These are phyloP conservation scores for Boletus semigastroideus DNA, from an alignment of 1,284 basidiomycete species.

Conservation along the genomic window DNA sequence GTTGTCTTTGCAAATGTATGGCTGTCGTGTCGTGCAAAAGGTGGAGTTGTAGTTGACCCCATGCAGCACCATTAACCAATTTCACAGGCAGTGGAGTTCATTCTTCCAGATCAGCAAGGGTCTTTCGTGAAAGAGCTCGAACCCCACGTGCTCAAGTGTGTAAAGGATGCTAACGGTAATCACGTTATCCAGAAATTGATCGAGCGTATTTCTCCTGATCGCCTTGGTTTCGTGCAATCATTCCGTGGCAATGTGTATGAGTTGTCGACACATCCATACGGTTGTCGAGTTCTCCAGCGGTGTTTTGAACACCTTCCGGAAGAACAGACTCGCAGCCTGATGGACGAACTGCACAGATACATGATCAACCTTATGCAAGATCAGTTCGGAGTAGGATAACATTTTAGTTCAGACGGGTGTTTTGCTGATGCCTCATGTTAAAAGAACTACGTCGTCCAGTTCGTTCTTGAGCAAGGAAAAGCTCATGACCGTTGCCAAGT, in stretches of 20 bases:
- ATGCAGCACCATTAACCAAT: constrained; percentile 5
- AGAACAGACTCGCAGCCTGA: constrained; percentile 65
- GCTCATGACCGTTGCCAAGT: constrained; percentile 70
- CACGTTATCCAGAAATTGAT: constrained; percentile 92
- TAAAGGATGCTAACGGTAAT: constrained; percentile 93
- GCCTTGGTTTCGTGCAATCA: constrained; percentile 73
- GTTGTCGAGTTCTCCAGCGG: constrained; percentile 93
- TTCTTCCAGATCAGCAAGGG: constrained; percentile 76
- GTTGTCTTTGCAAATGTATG: constrained; percentile 92
- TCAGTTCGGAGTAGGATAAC: constrained; percentile 75
- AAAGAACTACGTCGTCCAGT: constrained; percentile 95
- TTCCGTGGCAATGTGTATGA: constrained; percentile 86
- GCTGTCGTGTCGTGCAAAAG: constrained; percentile 91
- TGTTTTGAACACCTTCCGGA: constrained; percentile 86
- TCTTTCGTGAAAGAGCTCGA: constrained; percentile 80
- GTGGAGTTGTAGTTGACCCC: constrained; percentile 36
- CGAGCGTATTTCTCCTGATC: constrained; percentile 74
- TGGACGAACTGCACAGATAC: constrained; percentile 84
- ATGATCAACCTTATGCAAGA: constrained; percentile 77
- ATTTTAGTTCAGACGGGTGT: not conserved
- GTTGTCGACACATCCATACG: constrained; percentile 89
- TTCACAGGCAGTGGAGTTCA: constrained; percentile 78
- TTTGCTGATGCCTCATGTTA: constrained; percentile 5
- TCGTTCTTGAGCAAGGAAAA: constrained; percentile 82
- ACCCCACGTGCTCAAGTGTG: constrained; percentile 80